Evolutionary conservation across 148 eudicot species (phyloP).

Genomic region (Pharnaceum exiguum): DNA sequence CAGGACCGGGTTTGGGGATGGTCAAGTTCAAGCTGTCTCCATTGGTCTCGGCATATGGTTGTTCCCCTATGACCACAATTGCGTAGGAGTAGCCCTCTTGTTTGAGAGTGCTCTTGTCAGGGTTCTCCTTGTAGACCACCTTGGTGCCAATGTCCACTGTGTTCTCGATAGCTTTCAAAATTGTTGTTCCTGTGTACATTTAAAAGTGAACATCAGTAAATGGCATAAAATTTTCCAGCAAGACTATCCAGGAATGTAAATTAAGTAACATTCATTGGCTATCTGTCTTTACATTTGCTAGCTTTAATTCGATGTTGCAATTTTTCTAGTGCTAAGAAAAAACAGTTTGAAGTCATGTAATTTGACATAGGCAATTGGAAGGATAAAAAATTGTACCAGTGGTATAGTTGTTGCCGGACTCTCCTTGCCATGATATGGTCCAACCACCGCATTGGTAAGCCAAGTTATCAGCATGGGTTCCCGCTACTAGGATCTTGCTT

Average conservation of each 20-base stretch:
- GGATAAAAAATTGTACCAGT: not conserved
- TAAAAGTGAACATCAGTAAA: no score
- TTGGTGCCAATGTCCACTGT: constrained; percentile 19
- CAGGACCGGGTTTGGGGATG: constrained; percentile 13
- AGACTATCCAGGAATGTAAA: no score
- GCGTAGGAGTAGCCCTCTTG: constrained; percentile 13
- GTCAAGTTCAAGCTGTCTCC: constrained; percentile 22
- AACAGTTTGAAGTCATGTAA: not conserved
- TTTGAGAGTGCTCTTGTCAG: constrained; percentile 3
- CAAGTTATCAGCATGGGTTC: constrained; percentile 14
- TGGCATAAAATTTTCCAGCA: not conserved
- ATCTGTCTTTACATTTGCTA: no score
- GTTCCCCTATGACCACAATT: constrained; percentile 17
- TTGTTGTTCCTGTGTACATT: constrained; percentile 17
- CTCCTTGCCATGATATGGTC: constrained; percentile 13
- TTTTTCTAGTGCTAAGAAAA: no score
- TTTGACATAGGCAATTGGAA: not conserved
- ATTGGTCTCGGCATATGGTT: constrained; percentile 14
- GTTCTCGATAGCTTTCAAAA: constrained; percentile 16
- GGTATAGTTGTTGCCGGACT: constrained; percentile 9
- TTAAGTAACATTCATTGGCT: no score
- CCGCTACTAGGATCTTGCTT: constrained; percentile 3
- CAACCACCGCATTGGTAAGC: constrained; percentile 9
- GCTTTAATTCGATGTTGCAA: no score
- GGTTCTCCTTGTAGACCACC: constrained; percentile 19